A percentile compares a stretch with the other conserved stretches of the same genome.
Evolutionary conservation across 2,329 filamentous ascomycete genomes (phyloP).

Genomic region (Thermoascus crustaceus): DNA sequence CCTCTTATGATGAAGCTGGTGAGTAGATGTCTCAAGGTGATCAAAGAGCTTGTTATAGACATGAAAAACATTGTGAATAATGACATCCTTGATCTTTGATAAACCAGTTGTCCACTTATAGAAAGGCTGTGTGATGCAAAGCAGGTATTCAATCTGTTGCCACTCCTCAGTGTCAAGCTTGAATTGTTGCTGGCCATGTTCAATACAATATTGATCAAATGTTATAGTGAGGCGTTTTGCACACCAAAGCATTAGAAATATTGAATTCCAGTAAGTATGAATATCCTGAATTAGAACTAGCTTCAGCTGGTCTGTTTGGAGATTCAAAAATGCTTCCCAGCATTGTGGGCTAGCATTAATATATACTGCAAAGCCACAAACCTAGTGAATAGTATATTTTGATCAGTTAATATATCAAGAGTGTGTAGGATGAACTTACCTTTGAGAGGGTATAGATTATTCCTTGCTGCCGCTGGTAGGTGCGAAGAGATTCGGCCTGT

Average conservation of each 20-base stretch:
- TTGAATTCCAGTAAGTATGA: conserved; percentile 12
- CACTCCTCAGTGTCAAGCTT: conserved; percentile 7
- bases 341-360: conserved; percentile 11
- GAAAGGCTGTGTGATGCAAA: conserved; percentile 13
- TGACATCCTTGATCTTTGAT: conserved; percentile 12
- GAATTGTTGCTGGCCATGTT: no score
- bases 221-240: conserved; percentile 10
- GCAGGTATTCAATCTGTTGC: conserved; percentile 11
- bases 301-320: conserved; percentile 7
- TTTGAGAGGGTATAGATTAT: conserved; percentile 6
- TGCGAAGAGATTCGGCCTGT: conserved; percentile 2
- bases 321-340: conserved; percentile 8
- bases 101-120: conserved; percentile 9
- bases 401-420: conserved; percentile 6
- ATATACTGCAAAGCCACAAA: conserved; percentile 8
- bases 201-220: no score
- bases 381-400: no score
- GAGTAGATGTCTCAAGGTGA: conserved; percentile 7
- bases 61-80: conserved; percentile 9
- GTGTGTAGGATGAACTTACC: background rate
- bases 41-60: conserved; percentile 14
- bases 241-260: conserved; percentile 11
- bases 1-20: conserved; percentile 7
- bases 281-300: conserved; percentile 11
- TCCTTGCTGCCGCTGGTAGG: conserved; percentile 1